Conservation (phyloP, 2,329 filamentous ascomycete species). For the Herpomyces periplanetae region DNA sequence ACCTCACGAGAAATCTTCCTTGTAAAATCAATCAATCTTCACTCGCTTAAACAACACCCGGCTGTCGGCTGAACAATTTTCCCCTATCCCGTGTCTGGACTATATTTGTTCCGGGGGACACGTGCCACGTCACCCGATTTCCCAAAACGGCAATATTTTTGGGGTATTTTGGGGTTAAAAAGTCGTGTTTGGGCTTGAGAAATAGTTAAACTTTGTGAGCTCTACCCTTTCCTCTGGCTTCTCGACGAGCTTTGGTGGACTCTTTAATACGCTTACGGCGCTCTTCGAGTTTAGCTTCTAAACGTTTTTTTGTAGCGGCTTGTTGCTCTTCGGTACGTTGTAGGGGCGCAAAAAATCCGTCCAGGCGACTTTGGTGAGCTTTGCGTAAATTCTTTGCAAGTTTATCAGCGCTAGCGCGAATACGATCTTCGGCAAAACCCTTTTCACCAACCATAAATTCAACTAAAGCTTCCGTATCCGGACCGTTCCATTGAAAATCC, state of each 20-base stretch:
- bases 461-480: constrained; percentile 57
- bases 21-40: no score
- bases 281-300: constrained; percentile 59
- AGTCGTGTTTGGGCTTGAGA: no score
- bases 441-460: constrained; percentile 73
- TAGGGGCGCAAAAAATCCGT: constrained; percentile 84
- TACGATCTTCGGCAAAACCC: constrained; percentile 80
- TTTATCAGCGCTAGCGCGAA: constrained; percentile 32
- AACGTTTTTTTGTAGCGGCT: constrained; percentile 51
- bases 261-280: constrained; percentile 86
- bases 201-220: no score
- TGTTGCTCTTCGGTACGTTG: constrained; percentile 62
- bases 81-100: no score
- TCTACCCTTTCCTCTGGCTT: constrained; percentile 49
- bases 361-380: constrained; percentile 54
- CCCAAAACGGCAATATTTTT: no score
- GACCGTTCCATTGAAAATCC: constrained; percentile 91
- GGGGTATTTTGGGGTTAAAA: no score
- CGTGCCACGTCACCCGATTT: no score
- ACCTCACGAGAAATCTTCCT: no score
- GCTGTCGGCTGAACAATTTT: no score
- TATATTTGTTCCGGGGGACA: no score
- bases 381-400: constrained; percentile 67
- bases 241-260: constrained; percentile 79
- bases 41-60: no score